Evolutionary conservation across 805 yeast genomes (phyloP).

Genomic region (Candida cerambycidarum): DNA sequence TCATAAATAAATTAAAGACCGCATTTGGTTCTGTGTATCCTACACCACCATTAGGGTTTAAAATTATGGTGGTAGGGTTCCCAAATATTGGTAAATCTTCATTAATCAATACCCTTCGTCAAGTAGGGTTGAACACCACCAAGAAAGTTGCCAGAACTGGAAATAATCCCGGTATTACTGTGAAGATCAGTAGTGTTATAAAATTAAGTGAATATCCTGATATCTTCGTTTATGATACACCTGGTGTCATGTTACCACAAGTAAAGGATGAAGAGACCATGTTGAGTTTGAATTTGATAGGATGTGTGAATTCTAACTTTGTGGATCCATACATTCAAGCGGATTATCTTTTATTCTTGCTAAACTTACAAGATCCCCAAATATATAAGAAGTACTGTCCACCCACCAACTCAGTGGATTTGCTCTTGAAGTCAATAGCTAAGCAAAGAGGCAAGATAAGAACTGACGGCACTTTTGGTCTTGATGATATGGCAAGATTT

Average conservation of each 20-base stretch:
- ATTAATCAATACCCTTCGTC: conserved; percentile 70
- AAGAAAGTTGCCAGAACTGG: conserved; percentile 83
- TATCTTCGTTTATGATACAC: conserved; percentile 80
- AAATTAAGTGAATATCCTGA: conserved; percentile 60
- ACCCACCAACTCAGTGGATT: conserved; percentile 74
- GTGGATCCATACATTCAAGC: conserved; percentile 85
- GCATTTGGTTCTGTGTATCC: conserved; percentile 51
- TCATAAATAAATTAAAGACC: conserved; percentile 52
- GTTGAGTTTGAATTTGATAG: conserved; percentile 71
- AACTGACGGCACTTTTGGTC: conserved; percentile 44
- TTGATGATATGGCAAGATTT: conserved; percentile 59
- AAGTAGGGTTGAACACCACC: conserved; percentile 32
- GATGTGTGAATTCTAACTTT: conserved; percentile 66
- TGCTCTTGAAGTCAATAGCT: conserved; percentile 52
- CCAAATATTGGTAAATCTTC: conserved; percentile 98
- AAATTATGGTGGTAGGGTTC: conserved; percentile 84
- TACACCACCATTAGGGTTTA: conserved; percentile 79
- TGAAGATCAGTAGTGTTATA: conserved; percentile 73
- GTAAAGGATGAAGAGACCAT: conserved; percentile 64
- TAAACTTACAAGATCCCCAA: conserved; percentile 61
- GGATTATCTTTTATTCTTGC: conserved; percentile 72
- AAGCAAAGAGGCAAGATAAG: conserved; percentile 35
- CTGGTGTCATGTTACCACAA: conserved; percentile 86
- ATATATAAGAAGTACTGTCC: conserved; percentile 48
- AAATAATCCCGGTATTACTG: conserved; percentile 86